Percentiles rank a stretch among this genome's conserved stretches.
These are phyloP conservation scores for Bullera alba DNA, from an alignment of 768 basidiomycete species.

Conservation along the genomic window DNA sequence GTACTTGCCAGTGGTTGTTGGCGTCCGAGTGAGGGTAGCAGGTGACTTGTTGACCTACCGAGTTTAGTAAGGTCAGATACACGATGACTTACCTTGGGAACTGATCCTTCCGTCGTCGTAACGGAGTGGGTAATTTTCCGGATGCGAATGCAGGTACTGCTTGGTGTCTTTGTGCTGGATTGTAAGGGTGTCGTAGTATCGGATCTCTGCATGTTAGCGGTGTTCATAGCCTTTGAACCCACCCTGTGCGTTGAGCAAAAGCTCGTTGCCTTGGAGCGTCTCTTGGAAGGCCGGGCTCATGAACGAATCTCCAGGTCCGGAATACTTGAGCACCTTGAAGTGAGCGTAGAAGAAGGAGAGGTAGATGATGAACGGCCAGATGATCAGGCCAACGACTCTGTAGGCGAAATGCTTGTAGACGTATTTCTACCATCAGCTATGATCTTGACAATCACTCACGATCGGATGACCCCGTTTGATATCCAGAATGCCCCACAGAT, in stretches of 20 bases:
- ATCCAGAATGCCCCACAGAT: constrained; percentile 91
- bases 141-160: constrained; percentile 86
- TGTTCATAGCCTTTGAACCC: constrained; percentile 14
- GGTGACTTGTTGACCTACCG: constrained; percentile 83
- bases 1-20: constrained; percentile 92
- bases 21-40: constrained; percentile 88
- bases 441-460: constrained; percentile 49
- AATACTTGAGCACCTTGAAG: constrained; percentile 75
- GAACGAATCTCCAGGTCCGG: constrained; percentile 88
- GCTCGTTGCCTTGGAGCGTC: constrained; percentile 82
- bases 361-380: constrained; percentile 83
- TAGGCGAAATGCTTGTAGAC: constrained; percentile 85
- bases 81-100: constrained; percentile 62
- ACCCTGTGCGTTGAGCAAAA: constrained; percentile 89
- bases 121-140: constrained; percentile 79
- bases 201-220: constrained; percentile 62
- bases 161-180: constrained; percentile 89
- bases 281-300: constrained; percentile 99
- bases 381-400: constrained; percentile 73
- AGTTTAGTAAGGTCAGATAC: not conserved
- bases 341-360: constrained; percentile 94
- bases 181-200: constrained; percentile 81
- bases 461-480: constrained; percentile 69
- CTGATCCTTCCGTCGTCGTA: constrained; percentile 95
- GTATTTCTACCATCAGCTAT: constrained; percentile 57